These are phyloP conservation scores for Sporopachydermia quercuum DNA, from an alignment of 805 yeast species.

Conservation along the genomic window DNA sequence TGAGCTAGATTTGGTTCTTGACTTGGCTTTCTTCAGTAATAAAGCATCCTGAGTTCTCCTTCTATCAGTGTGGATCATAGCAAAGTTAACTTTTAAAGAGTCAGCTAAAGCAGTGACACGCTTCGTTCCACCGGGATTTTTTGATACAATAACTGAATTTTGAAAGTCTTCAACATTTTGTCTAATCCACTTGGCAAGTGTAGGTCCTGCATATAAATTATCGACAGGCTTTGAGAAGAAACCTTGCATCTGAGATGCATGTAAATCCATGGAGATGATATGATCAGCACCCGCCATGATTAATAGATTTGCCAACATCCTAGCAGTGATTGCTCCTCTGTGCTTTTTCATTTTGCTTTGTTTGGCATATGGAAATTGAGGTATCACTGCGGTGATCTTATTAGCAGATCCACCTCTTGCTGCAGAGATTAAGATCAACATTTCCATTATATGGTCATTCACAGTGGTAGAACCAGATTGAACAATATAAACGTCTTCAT, in stretches of 20 bases:
- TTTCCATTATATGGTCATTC: slow-evolving; percentile 94
- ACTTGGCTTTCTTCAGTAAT: slow-evolving; percentile 9
- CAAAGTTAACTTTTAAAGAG: slow-evolving; percentile 86
- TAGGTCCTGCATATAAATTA: slow-evolving; percentile 91
- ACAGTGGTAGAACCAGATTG: slow-evolving; percentile 80
- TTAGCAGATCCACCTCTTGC: slow-evolving; percentile 98
- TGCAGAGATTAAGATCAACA: slow-evolving; percentile 83
- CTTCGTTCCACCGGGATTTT: slow-evolving; percentile 98
- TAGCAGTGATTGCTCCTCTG: slow-evolving; percentile 96
- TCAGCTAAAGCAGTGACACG: slow-evolving; percentile 98
- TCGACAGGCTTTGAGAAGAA: slow-evolving; percentile 96
- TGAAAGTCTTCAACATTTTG: slow-evolving; percentile 76
- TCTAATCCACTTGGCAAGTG: slow-evolving; percentile 89
- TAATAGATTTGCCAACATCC: slow-evolving; percentile 90
- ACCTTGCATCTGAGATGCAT: slow-evolving; percentile 98
- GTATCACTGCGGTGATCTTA: slow-evolving; percentile 84
- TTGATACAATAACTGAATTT: slow-evolving; percentile 92
- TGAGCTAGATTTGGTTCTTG: not conserved
- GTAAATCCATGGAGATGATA: slow-evolving; percentile 91
- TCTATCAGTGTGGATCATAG: slow-evolving; percentile 98
- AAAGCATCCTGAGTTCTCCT: slow-evolving; percentile 64
- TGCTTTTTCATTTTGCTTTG: slow-evolving; percentile 98
- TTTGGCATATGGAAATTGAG: slow-evolving; percentile 94
- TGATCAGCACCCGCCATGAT: slow-evolving; percentile 99
- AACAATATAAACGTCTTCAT: slow-evolving; percentile 89